phyloP scores from a whole-genome alignment of 1,284 basidiomycete genomes.

The Ustilago loliicola region DNA sequence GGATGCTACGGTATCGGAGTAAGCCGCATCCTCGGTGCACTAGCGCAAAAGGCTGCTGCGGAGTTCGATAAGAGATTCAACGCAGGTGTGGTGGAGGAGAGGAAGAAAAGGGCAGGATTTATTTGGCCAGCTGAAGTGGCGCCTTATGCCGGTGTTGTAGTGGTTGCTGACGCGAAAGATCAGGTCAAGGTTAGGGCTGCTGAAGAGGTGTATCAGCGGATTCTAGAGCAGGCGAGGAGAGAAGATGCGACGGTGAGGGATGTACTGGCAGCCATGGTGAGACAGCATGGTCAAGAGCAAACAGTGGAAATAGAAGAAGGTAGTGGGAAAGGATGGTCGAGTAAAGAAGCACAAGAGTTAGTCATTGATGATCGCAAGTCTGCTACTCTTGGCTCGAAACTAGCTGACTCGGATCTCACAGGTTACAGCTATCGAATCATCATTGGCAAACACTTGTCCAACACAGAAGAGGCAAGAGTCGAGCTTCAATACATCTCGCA shows the following conservation, averaged over 20 bases:
- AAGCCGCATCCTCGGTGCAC: slow-evolving; percentile 67
- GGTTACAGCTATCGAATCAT: slow-evolving; percentile 66
- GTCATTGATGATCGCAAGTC: slow-evolving; percentile 67
- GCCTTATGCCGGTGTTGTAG: slow-evolving; percentile 53
- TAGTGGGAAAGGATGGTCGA: slow-evolving; percentile 5
- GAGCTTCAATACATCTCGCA: slow-evolving; percentile 22
- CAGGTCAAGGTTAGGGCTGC: slow-evolving; percentile 9
- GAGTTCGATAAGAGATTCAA: slow-evolving; percentile 17
- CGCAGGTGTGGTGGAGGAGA: neutral
- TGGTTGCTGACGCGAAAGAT: slow-evolving; percentile 28
- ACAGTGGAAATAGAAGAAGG: neutral
- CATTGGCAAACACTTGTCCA: slow-evolving; percentile 60
- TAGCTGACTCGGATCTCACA: slow-evolving; percentile 69
- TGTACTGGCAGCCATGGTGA: neutral
- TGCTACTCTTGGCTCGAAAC: slow-evolving; percentile 58
- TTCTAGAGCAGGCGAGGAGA: neutral
- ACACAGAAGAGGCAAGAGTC: neutral
- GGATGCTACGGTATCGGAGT: slow-evolving; percentile 72
- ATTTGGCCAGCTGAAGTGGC: slow-evolving; percentile 65
- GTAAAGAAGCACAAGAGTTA: slow-evolving; percentile 32
- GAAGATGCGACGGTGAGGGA: slow-evolving; percentile 2
- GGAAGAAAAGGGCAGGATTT: slow-evolving; percentile 48
- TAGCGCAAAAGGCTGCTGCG: slow-evolving; percentile 57
- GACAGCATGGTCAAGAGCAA: neutral
- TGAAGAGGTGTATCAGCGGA: neutral